phyloP scores from a whole-genome alignment of 164 flowering plant genomes.

The Tetracentron sinense region DNA sequence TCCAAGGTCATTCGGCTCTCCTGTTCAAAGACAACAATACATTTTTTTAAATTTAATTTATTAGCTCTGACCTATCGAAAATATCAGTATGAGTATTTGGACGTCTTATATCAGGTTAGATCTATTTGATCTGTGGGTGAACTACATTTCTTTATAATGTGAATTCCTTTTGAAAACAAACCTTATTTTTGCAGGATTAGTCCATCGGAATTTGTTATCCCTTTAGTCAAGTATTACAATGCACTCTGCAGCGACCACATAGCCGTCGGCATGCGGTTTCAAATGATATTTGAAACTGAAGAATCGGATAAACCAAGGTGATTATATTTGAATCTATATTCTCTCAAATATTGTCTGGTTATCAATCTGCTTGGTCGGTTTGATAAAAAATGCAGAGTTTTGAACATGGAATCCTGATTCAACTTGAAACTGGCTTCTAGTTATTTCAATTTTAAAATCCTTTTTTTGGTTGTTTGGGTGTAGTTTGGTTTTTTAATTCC shows the following conservation, averaged over 20 bases:
- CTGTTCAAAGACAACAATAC: neutral
- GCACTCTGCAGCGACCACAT: conserved; percentile 73
- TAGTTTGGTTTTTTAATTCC: neutral
- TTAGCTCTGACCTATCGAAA: neutral
- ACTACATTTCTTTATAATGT: neutral
- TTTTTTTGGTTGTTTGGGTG: too few relatives aligned
- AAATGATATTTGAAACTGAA: conserved; percentile 99
- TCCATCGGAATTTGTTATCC: conserved; percentile 97
- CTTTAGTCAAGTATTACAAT: conserved; percentile 92
- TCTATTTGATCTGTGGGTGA: neutral
- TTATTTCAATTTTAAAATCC: neutral
- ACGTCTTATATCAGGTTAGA: neutral
- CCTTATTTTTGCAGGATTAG: conserved; percentile 61
- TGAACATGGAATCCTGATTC: neutral
- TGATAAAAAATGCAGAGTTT: neutral
- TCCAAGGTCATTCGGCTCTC: conserved; percentile 57
- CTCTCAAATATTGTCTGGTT: neutral
- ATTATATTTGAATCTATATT: neutral
- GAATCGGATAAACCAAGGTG: conserved; percentile 96
- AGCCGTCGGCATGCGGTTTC: conserved; percentile 95
- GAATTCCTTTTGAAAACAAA: neutral
- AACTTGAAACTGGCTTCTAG: neutral
- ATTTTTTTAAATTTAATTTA: neutral
- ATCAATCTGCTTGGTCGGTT: neutral
- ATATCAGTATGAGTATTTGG: neutral